Conservation (phyloP, 345 rosid species). For the Balakata baccata region DNA sequence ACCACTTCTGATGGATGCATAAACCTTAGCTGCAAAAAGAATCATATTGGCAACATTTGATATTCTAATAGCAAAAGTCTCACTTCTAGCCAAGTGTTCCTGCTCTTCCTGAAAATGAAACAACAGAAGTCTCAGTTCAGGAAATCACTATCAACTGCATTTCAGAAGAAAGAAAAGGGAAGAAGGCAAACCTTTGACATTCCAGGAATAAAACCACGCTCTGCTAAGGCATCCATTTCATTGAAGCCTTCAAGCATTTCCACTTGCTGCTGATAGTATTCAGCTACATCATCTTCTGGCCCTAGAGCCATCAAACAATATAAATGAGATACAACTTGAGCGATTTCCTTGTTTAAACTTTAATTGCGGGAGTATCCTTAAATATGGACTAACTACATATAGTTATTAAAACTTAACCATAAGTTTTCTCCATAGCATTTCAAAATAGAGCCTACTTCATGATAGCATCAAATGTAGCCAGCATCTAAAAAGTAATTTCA, state of each 20-base stretch:
- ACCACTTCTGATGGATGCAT: constrained; percentile 85
- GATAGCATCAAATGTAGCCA: background rate
- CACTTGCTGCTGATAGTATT: constrained; percentile 92
- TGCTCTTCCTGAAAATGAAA: constrained; percentile 67
- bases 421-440: background rate
- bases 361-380: background rate
- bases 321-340: background rate
- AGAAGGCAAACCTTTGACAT: constrained; percentile 64
- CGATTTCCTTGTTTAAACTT: background rate
- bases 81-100: constrained; percentile 80
- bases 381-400: background rate
- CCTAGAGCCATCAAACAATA: constrained; percentile 41
- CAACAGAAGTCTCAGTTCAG: constrained; percentile 13
- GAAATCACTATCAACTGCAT: background rate
- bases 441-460: background rate
- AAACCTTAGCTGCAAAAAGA: constrained; percentile 91
- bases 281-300: constrained; percentile 86
- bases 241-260: constrained; percentile 94
- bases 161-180: constrained; percentile 7
- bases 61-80: constrained; percentile 83
- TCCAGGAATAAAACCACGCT: constrained; percentile 86
- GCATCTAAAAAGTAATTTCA: background rate
- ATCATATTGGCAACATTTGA: constrained; percentile 91
- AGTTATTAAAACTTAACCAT: background rate
- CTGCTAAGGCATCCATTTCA: constrained; percentile 94